Percentiles rank a stretch among this genome's conserved stretches.
phyloP scores from a whole-genome alignment of 148 eudicot genomes.

The Cornus kousa region DNA sequence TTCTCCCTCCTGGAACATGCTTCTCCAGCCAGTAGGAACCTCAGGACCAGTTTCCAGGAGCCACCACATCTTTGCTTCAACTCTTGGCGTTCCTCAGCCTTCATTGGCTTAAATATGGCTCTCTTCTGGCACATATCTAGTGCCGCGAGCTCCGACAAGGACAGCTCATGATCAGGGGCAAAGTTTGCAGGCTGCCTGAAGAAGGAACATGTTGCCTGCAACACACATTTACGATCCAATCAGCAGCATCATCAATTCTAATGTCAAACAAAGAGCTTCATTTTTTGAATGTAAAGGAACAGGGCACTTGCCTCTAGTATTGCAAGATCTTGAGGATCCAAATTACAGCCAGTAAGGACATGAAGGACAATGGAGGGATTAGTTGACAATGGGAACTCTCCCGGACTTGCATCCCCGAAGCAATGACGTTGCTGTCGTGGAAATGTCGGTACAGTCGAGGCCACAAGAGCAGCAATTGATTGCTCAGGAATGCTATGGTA shows the following conservation, averaged over 20 bases:
- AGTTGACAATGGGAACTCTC: constrained; percentile 87
- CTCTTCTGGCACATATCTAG: constrained; percentile 85
- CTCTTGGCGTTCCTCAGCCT: constrained; percentile 39
- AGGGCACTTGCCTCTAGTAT: constrained; percentile 80
- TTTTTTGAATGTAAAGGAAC: background rate
- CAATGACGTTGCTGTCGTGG: constrained; percentile 77
- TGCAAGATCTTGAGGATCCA: constrained; percentile 90
- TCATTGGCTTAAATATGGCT: constrained; percentile 81
- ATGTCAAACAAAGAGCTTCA: background rate
- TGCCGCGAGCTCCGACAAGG: constrained; percentile 88
- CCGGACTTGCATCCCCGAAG: constrained; percentile 69
- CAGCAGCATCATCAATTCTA: constrained; percentile 87
- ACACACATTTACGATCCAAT: constrained; percentile 39
- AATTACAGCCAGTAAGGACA: constrained; percentile 68
- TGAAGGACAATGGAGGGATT: constrained; percentile 83
- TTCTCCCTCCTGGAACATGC: constrained; percentile 74
- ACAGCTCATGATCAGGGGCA: constrained; percentile 73
- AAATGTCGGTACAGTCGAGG: constrained; percentile 47
- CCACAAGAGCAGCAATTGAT: constrained; percentile 43
- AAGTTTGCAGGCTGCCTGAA: constrained; percentile 84
- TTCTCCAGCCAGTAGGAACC: constrained; percentile 88
- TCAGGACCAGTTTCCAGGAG: constrained; percentile 88
- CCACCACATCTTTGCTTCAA: constrained; percentile 82
- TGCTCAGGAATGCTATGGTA: constrained; percentile 74
- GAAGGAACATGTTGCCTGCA: constrained; percentile 92